These are phyloP conservation scores for Lentinula boryana DNA, from an alignment of 768 basidiomycete genomes.

Conservation along the genomic window DNA sequence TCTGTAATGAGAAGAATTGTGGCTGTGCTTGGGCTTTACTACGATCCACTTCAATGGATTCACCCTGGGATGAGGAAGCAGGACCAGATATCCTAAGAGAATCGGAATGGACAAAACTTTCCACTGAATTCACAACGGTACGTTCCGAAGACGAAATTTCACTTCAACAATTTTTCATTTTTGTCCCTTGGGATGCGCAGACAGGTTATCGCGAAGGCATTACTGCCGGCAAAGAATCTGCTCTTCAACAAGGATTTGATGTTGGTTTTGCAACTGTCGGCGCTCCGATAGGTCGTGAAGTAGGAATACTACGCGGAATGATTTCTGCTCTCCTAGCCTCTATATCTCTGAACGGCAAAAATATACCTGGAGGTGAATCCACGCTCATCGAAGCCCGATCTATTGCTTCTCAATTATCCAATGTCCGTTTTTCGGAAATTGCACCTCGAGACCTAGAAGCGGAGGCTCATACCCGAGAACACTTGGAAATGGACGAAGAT, in stretches of 20 bases:
- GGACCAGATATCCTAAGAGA: slow-evolving; percentile 29
- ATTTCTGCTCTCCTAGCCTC: slow-evolving; percentile 58
- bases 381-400: slow-evolving; percentile 41
- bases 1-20: background rate
- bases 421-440: slow-evolving; percentile 65
- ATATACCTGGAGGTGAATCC: slow-evolving; percentile 7
- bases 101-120: slow-evolving; percentile 63
- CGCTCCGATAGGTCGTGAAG: slow-evolving; percentile 65
- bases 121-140: slow-evolving; percentile 69
- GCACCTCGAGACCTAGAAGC: slow-evolving; percentile 74
- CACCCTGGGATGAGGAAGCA: slow-evolving; percentile 55
- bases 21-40: background rate
- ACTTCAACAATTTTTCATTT: background rate
- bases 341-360: slow-evolving; percentile 28
- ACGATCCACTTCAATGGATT: slow-evolving; percentile 33
- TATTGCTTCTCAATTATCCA: slow-evolving; percentile 49
- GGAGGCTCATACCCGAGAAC: slow-evolving; percentile 67
- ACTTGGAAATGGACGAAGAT: slow-evolving; percentile 34
- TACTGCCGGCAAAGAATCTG: slow-evolving; percentile 81
- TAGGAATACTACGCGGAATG: slow-evolving; percentile 74
- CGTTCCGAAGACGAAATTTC: slow-evolving; percentile 8
- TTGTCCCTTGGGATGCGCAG: slow-evolving; percentile 30
- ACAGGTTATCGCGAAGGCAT: slow-evolving; percentile 97
- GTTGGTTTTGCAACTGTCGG: slow-evolving; percentile 71
- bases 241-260: slow-evolving; percentile 89